phyloP scores from a whole-genome alignment of 129 eudicot species.

The Flaveria robusta region DNA sequence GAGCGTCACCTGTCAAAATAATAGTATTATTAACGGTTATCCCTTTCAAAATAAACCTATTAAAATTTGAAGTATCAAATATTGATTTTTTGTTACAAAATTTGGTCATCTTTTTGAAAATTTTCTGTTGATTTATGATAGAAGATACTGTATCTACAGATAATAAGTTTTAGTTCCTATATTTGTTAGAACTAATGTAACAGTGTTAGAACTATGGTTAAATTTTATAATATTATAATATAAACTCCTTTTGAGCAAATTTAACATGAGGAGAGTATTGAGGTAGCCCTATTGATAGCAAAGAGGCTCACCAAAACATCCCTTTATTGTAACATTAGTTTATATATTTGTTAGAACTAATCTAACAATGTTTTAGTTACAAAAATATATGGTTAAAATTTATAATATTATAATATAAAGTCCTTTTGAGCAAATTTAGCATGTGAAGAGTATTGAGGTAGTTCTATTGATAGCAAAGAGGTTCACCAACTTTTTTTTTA shows the following conservation, averaged over 20 bases:
- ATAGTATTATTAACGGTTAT: too few species aligned
- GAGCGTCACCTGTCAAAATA: too few species aligned
- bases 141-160: background rate
- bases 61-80: background rate
- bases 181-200: background rate
- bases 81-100: background rate
- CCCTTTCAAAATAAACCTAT: too few species aligned
- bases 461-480: slow-evolving; percentile 15
- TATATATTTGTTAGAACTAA: background rate
- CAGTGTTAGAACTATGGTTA: background rate
- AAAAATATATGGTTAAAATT: background rate
- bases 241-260: background rate
- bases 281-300: background rate
- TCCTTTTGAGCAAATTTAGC: background rate
- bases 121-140: background rate
- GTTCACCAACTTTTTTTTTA: slow-evolving; percentile 42
- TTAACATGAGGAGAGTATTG: background rate
- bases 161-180: background rate
- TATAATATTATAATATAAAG: background rate
- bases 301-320: slow-evolving; percentile 37
- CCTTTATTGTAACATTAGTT: too few species aligned
- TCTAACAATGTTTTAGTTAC: background rate
- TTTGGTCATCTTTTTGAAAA: background rate
- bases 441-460: background rate
- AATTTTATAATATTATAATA: background rate